These are phyloP conservation scores for Trichosporon coremiiforme DNA, from an alignment of 1,284 basidiomycete species.

Conservation along the genomic window DNA sequence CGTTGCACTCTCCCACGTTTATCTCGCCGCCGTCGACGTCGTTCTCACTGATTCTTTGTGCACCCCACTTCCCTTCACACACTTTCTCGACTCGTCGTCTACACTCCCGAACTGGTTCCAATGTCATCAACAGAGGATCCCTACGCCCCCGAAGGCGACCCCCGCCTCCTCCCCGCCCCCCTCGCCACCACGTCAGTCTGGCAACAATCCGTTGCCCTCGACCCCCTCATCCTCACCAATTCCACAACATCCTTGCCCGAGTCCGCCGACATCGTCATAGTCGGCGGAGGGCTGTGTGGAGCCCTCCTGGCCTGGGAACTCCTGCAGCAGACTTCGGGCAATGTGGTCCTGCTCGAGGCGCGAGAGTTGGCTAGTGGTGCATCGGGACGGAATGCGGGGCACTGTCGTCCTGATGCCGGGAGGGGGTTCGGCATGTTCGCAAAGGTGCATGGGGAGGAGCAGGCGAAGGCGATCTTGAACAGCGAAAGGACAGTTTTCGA, in stretches of 20 bases:
- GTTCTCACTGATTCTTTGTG: not conserved
- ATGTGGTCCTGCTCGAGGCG: constrained; percentile 49
- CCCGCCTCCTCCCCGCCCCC: constrained; percentile 31
- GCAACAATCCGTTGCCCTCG: constrained; percentile 41
- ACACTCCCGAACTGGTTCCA: not conserved
- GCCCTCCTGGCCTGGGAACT: constrained; percentile 42
- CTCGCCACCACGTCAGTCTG: constrained; percentile 43
- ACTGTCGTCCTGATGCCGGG: constrained; percentile 48
- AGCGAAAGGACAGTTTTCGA: constrained; percentile 22
- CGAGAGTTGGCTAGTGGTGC: constrained; percentile 53
- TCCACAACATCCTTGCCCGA: constrained; percentile 34
- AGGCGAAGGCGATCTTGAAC: constrained; percentile 32
- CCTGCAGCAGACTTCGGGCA: constrained; percentile 27
- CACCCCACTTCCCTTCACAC: not conserved
- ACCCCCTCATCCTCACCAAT: constrained; percentile 42
- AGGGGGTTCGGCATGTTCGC: constrained; percentile 46
- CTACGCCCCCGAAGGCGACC: not conserved
- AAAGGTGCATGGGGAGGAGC: constrained; percentile 38
- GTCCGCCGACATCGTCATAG: constrained; percentile 42
- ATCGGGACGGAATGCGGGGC: constrained; percentile 51
- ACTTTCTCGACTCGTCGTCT: not conserved
- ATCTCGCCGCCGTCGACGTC: not conserved
- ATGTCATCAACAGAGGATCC: not conserved
- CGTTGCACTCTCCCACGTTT: not conserved
- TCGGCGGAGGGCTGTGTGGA: constrained; percentile 48